Evolutionary conservation across 495 filamentous ascomycete genomes (phyloP), one percentile per base, ranked within the genome.

Genomic region (Podospora fimiseda): DNA sequence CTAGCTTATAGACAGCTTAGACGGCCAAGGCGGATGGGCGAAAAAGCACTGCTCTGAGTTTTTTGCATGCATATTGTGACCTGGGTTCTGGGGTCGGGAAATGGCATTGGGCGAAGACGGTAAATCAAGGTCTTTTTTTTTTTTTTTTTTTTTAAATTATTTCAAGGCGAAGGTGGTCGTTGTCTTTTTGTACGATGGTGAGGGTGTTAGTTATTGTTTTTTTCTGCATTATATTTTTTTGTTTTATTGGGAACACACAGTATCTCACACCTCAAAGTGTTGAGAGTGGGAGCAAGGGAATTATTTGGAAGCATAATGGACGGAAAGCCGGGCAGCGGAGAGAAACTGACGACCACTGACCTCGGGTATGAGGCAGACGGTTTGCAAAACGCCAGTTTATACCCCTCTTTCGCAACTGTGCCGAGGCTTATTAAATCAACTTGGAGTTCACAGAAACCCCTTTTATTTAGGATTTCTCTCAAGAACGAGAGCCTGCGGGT

Each of bases 1-100:
- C 60, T 55, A 60, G 57, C 58, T 65, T 52, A 53, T 65, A 65
- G 63, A 68, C 49, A 52, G 59, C 57, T 67, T 57, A 64, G 20
- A 58, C 22, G 38, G 43, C 58, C 53, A 59, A 48, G 60, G 56
- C 38, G 39, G 56, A 60, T 50, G 50, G 61, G 63, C 58, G 11
- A 33, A 65, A 64, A 58, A 58, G 57, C 50, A 46, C 43, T 51
- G 27, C 55, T 52, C 51, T 16, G 60, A 55, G 36, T 55, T 43
- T 63, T 65, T 65, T 63, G 53, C 64, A 62, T 67, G 66, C 66
- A 65, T 64, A 33, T 33, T 11, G 27, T n/a, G 27, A 5, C 27
- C 11, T 5, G 27, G 46, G 53, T 65, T 59, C 64, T 59, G 62
- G 66, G 59, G 50, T 30, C 55, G 59, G 57, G 59, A 51, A 56